Percentiles rank a stretch among this genome's conserved stretches.
Conservation (phyloP, 208 protist species). For the Leishmania lainsoni region DNA sequence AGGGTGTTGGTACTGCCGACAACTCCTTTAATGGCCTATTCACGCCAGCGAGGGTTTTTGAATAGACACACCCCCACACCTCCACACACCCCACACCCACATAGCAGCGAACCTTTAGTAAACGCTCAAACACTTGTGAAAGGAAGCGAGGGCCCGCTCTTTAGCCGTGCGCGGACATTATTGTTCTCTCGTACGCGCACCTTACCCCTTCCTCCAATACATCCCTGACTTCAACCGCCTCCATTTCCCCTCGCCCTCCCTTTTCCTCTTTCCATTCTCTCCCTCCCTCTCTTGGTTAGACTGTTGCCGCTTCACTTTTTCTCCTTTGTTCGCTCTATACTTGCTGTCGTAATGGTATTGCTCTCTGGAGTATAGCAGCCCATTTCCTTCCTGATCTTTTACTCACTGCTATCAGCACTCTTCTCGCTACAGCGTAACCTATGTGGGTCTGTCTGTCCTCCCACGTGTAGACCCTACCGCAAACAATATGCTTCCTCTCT, state of each 20-base stretch:
- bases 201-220: background rate
- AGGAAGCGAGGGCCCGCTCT: background rate
- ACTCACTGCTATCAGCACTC: slow-evolving; percentile 1
- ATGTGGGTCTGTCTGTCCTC: background rate
- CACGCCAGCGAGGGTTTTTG: background rate
- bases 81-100: background rate
- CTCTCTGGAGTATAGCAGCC: background rate
- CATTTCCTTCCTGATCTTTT: slow-evolving; percentile 8
- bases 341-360: background rate
- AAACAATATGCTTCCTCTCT: background rate
- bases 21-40: background rate
- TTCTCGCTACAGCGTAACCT: background rate
- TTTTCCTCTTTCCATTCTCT: background rate
- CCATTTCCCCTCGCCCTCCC: background rate
- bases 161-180: background rate
- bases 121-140: background rate
- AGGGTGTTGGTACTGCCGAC: background rate
- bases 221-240: background rate
- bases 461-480: background rate
- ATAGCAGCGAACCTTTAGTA: background rate
- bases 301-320: slow-evolving; percentile 7
- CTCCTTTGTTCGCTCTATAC: background rate
- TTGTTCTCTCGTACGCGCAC: background rate
- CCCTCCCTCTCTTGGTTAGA: background rate
- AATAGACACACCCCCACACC: background rate